A percentile compares a stretch with the other conserved stretches of the same genome.
These are phyloP conservation scores for Euphorbia lathyris DNA, from an alignment of 345 rosid genomes.

Conservation along the genomic window DNA sequence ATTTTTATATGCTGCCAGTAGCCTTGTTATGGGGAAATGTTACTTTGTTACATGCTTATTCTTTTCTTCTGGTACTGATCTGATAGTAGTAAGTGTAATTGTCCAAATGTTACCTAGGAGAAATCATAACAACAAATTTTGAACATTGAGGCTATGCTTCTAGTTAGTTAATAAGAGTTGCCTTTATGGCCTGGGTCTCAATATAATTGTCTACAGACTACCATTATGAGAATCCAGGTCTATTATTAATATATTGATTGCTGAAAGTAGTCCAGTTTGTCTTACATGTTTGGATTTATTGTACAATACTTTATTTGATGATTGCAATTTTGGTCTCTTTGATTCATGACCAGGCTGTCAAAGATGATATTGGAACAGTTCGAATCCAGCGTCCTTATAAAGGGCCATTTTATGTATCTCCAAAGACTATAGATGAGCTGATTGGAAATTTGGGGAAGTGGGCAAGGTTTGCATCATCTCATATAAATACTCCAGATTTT, in stretches of 20 bases:
- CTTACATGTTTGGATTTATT: constrained; percentile 6
- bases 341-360: constrained; percentile 57
- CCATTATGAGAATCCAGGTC: neutral
- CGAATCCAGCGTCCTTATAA: constrained; percentile 76
- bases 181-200: neutral
- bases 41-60: neutral
- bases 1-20: neutral
- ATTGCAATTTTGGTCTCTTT: constrained; percentile 12
- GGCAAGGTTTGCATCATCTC: constrained; percentile 54
- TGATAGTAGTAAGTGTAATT: neutral
- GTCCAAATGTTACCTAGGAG: neutral
- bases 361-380: constrained; percentile 79
- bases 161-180: too few relatives aligned
- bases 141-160: neutral
- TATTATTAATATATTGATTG: neutral
- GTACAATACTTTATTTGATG: constrained; percentile 7
- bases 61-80: neutral
- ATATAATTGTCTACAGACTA: neutral
- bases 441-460: constrained; percentile 67
- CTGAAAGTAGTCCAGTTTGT: neutral
- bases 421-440: constrained; percentile 62
- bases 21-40: neutral
- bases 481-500: neutral
- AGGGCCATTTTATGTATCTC: constrained; percentile 90
- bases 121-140: neutral